Evolutionary conservation across 164 flowering plant species (phyloP), one percentile per base, ranked within the genome.

Genomic region (Aristolochia californica): DNA sequence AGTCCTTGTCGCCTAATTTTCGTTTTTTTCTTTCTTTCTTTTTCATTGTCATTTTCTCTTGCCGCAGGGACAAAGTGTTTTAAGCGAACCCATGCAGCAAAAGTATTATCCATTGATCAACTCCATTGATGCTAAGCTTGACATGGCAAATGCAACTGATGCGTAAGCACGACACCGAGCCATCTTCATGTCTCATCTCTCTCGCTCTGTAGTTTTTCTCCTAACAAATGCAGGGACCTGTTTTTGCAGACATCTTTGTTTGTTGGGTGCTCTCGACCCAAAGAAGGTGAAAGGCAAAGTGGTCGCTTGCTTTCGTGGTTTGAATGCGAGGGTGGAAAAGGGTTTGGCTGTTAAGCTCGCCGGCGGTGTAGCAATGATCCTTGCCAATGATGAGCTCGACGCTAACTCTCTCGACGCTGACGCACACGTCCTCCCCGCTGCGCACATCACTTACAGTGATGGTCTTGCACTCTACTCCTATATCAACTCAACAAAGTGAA

Each of bases 351-450:
- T 55, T 2, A 30, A 30, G 20, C 10, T 26, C 4, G 85, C 85
- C 2, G 88, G 88, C 5, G 91, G 78, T 2, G 79, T 28, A 16
- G 91, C 79, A 12, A 80, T 82, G 81, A 72, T 84, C 44, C 77
- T 82, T 0, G 62, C 62, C 70, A 80, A 79, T 28, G 80, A 76
- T 18, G n/a, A 16, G 20, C 0, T 5, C 17, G 38, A 40, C n/a
- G 85, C 84, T 8, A 61, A 65, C 49, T 75, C 69, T 4, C 12
- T 80, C 11, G 28, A 66, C 0, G 66, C 84, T 2, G 85, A 81
- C 24, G 55, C 72, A 21, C 84, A 81, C 45, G 24, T 76, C 16
- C 75, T 82, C 25, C 85, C 94, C 0, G 76, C 87, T 12, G 48
- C 77, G 0, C 82, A 78, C 2, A 43, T 85, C 61, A 66, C 26